Evolutionary conservation across 2,329 filamentous ascomycete genomes (phyloP).

Genomic region (Pestalotiopsis sp.): DNA sequence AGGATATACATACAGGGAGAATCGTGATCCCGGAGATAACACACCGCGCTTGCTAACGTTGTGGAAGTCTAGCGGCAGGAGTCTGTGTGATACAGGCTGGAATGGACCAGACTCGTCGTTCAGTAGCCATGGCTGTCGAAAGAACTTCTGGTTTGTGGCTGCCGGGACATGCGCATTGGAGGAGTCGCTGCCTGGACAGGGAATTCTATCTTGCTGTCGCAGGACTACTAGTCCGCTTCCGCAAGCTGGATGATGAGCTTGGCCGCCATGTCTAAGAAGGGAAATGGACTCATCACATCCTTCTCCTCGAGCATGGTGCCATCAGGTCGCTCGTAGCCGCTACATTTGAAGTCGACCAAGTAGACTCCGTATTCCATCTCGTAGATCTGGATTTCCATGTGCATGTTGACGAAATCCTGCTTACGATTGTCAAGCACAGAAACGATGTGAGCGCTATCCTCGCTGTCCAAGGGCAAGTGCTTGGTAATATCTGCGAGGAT

Average conservation of each 20-base stretch:
- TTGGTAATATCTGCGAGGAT: conserved; percentile 10
- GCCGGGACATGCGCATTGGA: too few relatives aligned
- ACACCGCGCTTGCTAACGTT: too few relatives aligned
- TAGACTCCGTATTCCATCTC: conserved; percentile 91
- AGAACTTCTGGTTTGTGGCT: background rate
- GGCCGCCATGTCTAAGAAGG: conserved; percentile 91
- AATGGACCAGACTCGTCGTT: too few relatives aligned
- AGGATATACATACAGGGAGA: too few relatives aligned
- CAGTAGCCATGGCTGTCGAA: background rate
- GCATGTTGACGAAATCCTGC: conserved; percentile 80
- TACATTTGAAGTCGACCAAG: conserved; percentile 97
- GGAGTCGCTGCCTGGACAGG: background rate
- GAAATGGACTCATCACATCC: conserved; percentile 91
- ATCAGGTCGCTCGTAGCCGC: conserved; percentile 83
- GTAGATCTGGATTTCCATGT: conserved; percentile 95
- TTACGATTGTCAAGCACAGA: conserved; percentile 42
- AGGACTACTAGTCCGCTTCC: conserved; percentile 60
- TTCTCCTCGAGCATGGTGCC: conserved; percentile 84
- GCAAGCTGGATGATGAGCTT: conserved; percentile 91
- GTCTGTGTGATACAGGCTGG: too few relatives aligned
- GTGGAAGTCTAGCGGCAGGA: too few relatives aligned
- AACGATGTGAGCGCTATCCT: conserved; percentile 43
- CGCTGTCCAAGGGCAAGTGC: conserved; percentile 32
- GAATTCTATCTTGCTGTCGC: too few relatives aligned
- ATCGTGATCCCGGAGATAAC: too few relatives aligned